Base-by-base conservation (phyloP, 1,284 basidiomycete genomes). In the Crepidotus sp. region DNA sequence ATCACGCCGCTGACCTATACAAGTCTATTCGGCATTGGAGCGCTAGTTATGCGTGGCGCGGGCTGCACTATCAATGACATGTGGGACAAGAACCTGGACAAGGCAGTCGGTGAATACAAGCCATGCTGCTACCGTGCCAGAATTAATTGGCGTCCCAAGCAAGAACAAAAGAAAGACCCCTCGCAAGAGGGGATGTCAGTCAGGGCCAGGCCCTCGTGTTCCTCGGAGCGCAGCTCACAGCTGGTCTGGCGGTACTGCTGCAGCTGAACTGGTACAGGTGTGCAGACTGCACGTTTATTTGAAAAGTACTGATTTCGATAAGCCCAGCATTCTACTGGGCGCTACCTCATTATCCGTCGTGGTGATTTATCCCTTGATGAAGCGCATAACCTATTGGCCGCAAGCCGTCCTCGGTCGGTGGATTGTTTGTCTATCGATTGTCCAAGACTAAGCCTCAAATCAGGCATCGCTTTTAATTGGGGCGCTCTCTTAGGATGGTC, bases 61-160 rank as follows among this genome's bases (percentile, higher is more conserved):
- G 96, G 96, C 4, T 99, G 96, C 61, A 98, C 92, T 0, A 96
- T 98, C 58, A 98, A 98, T 61, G 96, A 99, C 61, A 85, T 99
- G 81, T 98, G 96, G 94, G 96, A 99, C 61, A 73, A 74, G 52
- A 78, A 89, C 55, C 76, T 97, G 46, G 96, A 99, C 68, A 82
- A 80, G 57, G 80, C 83, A 45, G 96, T 98, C 39, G 90, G 92
- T 93, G 59, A 59, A 89, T 62, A 8, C 37, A 14, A 22, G 15
- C 36, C n/a, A 18, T 9, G 37, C 6, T 38, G n/a, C 33, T 15
- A 26, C 32, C 18, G 15, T 6, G 13, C n/a, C 32, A 18, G 34
- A 36, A 13, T 18, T 21, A 14, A 24, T 17, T 29, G 13, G 26
- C n/a, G 22, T 13, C 18, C 29, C 4, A 31, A 74, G 70, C 61